Evolutionary conservation across 2,329 filamentous ascomycete genomes (phyloP).

Genomic region (Sclerotinia borealis): DNA sequence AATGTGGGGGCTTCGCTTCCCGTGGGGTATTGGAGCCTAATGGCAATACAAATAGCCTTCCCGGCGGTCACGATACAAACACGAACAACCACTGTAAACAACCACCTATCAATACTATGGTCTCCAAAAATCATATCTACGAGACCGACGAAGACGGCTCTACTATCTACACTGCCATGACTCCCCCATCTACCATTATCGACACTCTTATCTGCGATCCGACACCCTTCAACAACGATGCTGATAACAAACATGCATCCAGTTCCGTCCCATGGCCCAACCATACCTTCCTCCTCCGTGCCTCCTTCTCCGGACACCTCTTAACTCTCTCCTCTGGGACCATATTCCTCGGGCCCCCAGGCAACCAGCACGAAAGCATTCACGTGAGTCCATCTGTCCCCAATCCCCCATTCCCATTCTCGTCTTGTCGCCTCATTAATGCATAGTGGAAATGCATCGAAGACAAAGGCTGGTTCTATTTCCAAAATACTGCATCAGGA

Average conservation of each 20-base stretch:
- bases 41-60: no score
- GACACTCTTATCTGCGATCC: no score
- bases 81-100: no score
- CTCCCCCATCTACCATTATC: background rate
- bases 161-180: background rate
- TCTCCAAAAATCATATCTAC: background rate
- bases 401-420: background rate
- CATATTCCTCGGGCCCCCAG: background rate
- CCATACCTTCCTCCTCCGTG: background rate
- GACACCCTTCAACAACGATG: background rate
- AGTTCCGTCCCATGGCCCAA: background rate
- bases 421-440: no score
- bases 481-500: background rate
- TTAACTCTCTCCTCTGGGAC: background rate
- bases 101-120: background rate
- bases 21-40: no score
- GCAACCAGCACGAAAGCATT: background rate
- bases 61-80: no score
- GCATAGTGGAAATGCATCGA: background rate
- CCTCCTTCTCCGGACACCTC: background rate
- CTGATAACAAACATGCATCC: background rate
- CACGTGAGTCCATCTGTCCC: background rate
- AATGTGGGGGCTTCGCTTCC: no score
- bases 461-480: background rate
- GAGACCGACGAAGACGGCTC: background rate